These are phyloP conservation scores for Athelia psychrophila DNA, from an alignment of 1,284 basidiomycete genomes.

Conservation along the genomic window DNA sequence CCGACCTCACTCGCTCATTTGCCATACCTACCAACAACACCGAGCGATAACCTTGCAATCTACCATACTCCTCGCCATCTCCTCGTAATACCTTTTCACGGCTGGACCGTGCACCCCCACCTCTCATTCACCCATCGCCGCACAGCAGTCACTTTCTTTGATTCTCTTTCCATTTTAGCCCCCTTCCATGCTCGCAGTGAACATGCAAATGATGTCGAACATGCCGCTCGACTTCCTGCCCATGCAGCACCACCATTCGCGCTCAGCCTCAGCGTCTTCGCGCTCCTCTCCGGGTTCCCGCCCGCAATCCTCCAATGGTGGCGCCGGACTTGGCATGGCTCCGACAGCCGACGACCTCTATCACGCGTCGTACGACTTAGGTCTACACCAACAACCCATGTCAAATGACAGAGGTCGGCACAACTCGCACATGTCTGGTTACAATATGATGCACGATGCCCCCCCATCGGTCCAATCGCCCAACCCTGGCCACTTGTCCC, in stretches of 20 bases:
- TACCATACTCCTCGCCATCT: constrained; percentile 8
- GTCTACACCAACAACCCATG: constrained; percentile 31
- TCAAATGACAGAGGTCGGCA: constrained; percentile 9
- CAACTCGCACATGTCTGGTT: constrained; percentile 23
- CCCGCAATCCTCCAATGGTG: constrained; percentile 72
- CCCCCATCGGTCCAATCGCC: constrained; percentile 56
- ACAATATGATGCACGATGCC: constrained; percentile 29
- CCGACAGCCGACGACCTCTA: constrained; percentile 65
- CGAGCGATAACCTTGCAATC: constrained; percentile 15
- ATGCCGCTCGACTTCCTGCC: constrained; percentile 70
- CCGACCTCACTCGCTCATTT: no score
- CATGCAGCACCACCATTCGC: constrained; percentile 60
- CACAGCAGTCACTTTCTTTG: constrained; percentile 35
- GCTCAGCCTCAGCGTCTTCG: constrained; percentile 75
- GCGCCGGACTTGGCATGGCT: constrained; percentile 46
- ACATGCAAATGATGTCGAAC: constrained; percentile 67
- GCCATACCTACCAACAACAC: background rate
- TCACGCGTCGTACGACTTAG: constrained; percentile 54
- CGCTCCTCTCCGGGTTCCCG: constrained; percentile 68
- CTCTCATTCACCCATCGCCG: constrained; percentile 32
- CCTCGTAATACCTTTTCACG: constrained; percentile 18
- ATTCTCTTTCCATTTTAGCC: constrained; percentile 10
- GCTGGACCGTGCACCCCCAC: constrained; percentile 28
- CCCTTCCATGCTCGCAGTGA: constrained; percentile 62
- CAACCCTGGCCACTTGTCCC: constrained; percentile 63